Conservation (phyloP, 306 rosid species). For the Urtica urens region DNA sequence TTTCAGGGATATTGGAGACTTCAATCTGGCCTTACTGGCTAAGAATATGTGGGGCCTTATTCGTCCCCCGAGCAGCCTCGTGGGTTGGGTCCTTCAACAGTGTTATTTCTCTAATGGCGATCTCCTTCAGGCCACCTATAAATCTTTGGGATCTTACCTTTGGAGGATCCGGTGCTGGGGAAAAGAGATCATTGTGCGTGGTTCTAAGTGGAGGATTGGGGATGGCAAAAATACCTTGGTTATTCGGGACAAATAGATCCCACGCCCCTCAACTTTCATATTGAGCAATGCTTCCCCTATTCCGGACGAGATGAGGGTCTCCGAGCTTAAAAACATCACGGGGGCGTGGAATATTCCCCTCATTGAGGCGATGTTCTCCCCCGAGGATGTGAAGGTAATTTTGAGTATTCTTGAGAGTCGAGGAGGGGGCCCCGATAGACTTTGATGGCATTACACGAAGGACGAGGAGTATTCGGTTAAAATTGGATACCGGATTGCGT, state of each 20-base stretch:
- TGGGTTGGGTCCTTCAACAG: not conserved
- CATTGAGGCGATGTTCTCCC: no score
- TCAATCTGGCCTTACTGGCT: not conserved
- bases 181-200: not conserved
- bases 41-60: not conserved
- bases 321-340: no score
- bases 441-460: no score
- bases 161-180: not conserved
- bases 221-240: not conserved
- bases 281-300: no score
- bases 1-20: not conserved
- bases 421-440: no score
- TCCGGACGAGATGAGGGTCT: no score
- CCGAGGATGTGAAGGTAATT: no score
- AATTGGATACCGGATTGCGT: no score
- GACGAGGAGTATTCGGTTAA: no score
- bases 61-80: not conserved
- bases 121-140: not conserved
- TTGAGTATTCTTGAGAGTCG: no score
- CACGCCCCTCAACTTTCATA: not conserved
- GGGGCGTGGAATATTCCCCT: no score
- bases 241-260: not conserved
- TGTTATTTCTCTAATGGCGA: not conserved
- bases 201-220: not conserved
- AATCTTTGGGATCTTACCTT: not conserved